phyloP scores from a whole-genome alignment of 2,329 filamentous ascomycete genomes.

The Myriosclerotinia curreyana region DNA sequence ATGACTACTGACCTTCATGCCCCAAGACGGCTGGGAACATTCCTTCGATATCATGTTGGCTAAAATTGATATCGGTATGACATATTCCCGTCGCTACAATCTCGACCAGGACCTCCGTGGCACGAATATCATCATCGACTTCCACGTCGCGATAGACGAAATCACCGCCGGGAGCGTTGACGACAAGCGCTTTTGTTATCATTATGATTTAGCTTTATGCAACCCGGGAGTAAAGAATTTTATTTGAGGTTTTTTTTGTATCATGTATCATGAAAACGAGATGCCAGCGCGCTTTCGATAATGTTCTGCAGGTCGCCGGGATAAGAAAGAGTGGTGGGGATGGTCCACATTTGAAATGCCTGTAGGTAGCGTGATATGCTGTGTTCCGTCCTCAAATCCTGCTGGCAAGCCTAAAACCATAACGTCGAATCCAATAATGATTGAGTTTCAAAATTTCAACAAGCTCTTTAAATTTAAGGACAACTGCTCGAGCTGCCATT shows the following conservation, averaged over 20 bases:
- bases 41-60: conserved; percentile 24
- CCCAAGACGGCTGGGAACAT: conserved; percentile 37
- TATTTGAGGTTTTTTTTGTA: neutral
- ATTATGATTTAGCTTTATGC: neutral
- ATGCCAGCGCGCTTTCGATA: neutral
- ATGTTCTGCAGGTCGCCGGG: neutral
- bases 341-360: conserved; percentile 7
- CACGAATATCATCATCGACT: conserved; percentile 26
- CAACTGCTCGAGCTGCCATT: no score
- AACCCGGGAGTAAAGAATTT: neutral
- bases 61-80: conserved; percentile 31
- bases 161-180: conserved; percentile 11
- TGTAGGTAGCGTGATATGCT: neutral
- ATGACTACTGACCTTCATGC: conserved; percentile 34
- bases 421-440: no score
- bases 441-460: no score
- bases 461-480: no score
- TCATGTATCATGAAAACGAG: neutral
- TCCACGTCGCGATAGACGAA: conserved; percentile 13
- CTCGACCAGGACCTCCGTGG: conserved; percentile 40
- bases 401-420: no score
- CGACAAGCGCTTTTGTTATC: conserved; percentile 18
- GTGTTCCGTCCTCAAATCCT: neutral
- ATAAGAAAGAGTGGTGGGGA: neutral
- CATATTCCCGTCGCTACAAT: conserved; percentile 42